Evolutionary conservation across 805 yeast genomes (phyloP), one percentile per base, ranked within the genome.

Genomic region (Barnettozyma vustinii): DNA sequence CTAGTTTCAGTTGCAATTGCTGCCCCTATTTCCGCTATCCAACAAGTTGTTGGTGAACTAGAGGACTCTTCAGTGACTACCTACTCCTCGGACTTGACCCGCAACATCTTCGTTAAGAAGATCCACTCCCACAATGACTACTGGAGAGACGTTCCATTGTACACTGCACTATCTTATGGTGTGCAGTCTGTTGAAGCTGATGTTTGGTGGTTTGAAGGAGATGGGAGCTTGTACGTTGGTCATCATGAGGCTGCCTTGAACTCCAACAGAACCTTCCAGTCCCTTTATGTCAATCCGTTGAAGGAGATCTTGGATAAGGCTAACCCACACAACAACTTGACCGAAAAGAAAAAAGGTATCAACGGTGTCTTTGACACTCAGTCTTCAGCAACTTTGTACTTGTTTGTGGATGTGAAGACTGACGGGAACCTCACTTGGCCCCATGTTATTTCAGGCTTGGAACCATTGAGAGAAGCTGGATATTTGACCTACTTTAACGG

Each of bases 81-180:
- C n/a, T 59, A 57, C 49, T 12, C 49, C 12, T 44, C 58, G 8
- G 62, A 58, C 42, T 45, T 54, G 37, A 59, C 63, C 26, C 50
- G 57, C 25, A 39, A 59, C 47, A 52, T 60, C 43, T 59, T 59
- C 42, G 60, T 61, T 41, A 61, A 63, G 42, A 69, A 71, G 37
- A 69, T 83, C 37, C 90, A 84, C 59, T 80, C 87, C 1, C 91
- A 84, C 61, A 84, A 84, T 57, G 89, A 84, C 62, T 84, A 83
- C 63, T 83, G 88, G 87, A 67, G 89, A 56, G 61, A 65, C 13
- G 62, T 71, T 12, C 88, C 89, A 1, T 65, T 84, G 5, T 71
- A 73, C 47, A 82, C 81, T 48, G 89, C 87, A 0, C 60, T 74
- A 12, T 62, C 68, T 1, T 55, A 58, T 37, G 90, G 89, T 6